A percentile compares a stretch with the other conserved stretches of the same genome.
Conservation (phyloP, 2,329 filamentous ascomycete genomes). For the Aspergillus tamarii region DNA sequence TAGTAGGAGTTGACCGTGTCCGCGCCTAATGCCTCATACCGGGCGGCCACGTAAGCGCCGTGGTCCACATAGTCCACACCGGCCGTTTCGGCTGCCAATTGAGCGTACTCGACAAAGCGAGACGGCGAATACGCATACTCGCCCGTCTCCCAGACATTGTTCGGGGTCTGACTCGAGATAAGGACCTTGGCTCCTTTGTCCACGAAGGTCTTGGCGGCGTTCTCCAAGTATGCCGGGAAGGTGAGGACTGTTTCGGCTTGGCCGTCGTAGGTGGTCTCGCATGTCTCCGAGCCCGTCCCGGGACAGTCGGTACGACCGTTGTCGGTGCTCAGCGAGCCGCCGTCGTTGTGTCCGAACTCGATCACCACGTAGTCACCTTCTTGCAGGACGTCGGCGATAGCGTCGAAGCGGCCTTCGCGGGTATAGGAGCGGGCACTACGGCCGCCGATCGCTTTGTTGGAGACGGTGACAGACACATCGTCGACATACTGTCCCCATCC, state of each 20-base stretch:
- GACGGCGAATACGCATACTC: slow-evolving; percentile 51
- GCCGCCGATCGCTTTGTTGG: slow-evolving; percentile 68
- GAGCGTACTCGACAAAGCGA: slow-evolving; percentile 61
- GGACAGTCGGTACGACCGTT: slow-evolving; percentile 65
- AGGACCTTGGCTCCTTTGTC: slow-evolving; percentile 64
- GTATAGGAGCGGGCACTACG: slow-evolving; percentile 69
- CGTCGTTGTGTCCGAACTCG: slow-evolving; percentile 75
- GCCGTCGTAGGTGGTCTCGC: slow-evolving; percentile 56
- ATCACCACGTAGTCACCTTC: slow-evolving; percentile 69
- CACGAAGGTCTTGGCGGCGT: slow-evolving; percentile 58
- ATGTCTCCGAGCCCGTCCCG: slow-evolving; percentile 58
- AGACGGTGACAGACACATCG: slow-evolving; percentile 54
- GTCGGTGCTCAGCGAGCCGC: slow-evolving; percentile 60
- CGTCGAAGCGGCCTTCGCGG: slow-evolving; percentile 66
- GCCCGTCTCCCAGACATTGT: slow-evolving; percentile 66
- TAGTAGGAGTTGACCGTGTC: slow-evolving; percentile 57
- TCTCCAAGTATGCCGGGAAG: slow-evolving; percentile 62
- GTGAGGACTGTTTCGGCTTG: slow-evolving; percentile 61
- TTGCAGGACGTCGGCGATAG: slow-evolving; percentile 57
- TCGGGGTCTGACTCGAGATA: slow-evolving; percentile 62
- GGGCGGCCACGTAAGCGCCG: slow-evolving; percentile 60
- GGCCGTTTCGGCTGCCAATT: slow-evolving; percentile 48
- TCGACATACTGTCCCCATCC: slow-evolving; percentile 68
- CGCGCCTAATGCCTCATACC: slow-evolving; percentile 55
- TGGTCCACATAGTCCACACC: slow-evolving; percentile 63